These are phyloP conservation scores for Monilinia fructigena DNA, from an alignment of 2,329 filamentous ascomycete species.

Conservation along the genomic window DNA sequence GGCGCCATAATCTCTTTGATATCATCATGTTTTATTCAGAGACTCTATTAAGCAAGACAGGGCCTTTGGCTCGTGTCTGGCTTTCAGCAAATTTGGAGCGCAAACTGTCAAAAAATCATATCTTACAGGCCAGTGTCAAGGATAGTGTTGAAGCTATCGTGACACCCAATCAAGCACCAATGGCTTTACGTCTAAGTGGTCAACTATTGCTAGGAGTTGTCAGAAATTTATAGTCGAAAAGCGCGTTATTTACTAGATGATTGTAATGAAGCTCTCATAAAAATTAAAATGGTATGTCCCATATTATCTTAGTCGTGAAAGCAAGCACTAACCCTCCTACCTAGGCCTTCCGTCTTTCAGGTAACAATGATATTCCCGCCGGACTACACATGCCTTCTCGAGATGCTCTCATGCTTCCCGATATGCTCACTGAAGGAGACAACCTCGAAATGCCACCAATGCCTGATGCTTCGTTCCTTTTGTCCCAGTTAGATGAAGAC, in stretches of 20 bases:
- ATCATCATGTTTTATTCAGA: slow-evolving; percentile 93
- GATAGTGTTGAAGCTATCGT: slow-evolving; percentile 96
- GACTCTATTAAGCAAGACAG: slow-evolving; percentile 92
- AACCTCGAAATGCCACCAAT: slow-evolving; percentile 74
- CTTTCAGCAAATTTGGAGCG: slow-evolving; percentile 96
- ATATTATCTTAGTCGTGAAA: neutral
- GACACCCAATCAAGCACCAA: slow-evolving; percentile 85
- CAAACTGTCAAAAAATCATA: slow-evolving; percentile 96
- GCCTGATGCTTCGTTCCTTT: slow-evolving; percentile 80
- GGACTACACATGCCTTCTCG: slow-evolving; percentile 79
- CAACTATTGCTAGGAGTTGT: slow-evolving; percentile 94
- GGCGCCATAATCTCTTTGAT: slow-evolving; percentile 8
- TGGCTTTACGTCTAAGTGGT: slow-evolving; percentile 89
- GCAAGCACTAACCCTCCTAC: slow-evolving; percentile 41
- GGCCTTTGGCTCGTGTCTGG: slow-evolving; percentile 96
- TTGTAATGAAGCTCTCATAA: slow-evolving; percentile 94
- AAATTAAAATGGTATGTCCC: slow-evolving; percentile 89
- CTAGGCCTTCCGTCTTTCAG: slow-evolving; percentile 88
- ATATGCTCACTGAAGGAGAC: slow-evolving; percentile 90
- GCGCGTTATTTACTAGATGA: slow-evolving; percentile 94
- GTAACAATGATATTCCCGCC: slow-evolving; percentile 91
- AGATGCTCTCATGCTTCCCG: slow-evolving; percentile 83
- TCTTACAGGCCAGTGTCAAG: slow-evolving; percentile 90
- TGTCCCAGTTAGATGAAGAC: slow-evolving; percentile 70
- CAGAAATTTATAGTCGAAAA: slow-evolving; percentile 93